phyloP scores from a whole-genome alignment of 148 eudicot genomes.

The Rhododendron simsii region DNA sequence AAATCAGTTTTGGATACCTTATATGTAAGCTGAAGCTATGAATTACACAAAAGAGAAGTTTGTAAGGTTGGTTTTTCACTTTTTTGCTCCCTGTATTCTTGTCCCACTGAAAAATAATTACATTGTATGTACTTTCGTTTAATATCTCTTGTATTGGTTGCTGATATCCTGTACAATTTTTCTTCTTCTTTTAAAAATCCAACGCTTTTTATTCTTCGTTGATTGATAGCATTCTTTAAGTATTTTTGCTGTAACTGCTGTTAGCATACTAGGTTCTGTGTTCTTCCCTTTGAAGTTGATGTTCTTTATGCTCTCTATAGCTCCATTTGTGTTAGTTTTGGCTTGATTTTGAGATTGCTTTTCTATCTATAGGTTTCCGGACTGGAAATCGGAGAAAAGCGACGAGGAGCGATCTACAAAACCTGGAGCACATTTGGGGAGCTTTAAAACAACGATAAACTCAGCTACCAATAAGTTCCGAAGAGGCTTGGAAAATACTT shows the following conservation, averaged over 20 bases:
- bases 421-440: constrained; percentile 29
- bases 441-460: constrained; percentile 20
- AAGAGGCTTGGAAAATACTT: constrained; percentile 35
- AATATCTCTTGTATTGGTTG: background rate
- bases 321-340: background rate
- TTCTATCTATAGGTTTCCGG: constrained; percentile 47
- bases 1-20: background rate
- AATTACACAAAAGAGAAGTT: background rate
- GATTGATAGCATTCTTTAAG: background rate
- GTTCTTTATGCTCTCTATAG: background rate
- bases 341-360: background rate
- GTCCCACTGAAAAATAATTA: background rate
- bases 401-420: constrained; percentile 29
- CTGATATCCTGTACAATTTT: background rate
- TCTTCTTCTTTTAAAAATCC: background rate
- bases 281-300: background rate
- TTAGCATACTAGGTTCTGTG: background rate
- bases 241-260: background rate
- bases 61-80: constrained; percentile 13
- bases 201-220: background rate
- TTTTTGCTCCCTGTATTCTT: background rate
- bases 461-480: constrained; percentile 34
- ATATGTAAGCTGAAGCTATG: background rate
- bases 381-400: constrained; percentile 33
- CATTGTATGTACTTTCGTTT: background rate